phyloP scores from a whole-genome alignment of 2,329 filamentous ascomycete species.

The Paecilomyces niveus region DNA sequence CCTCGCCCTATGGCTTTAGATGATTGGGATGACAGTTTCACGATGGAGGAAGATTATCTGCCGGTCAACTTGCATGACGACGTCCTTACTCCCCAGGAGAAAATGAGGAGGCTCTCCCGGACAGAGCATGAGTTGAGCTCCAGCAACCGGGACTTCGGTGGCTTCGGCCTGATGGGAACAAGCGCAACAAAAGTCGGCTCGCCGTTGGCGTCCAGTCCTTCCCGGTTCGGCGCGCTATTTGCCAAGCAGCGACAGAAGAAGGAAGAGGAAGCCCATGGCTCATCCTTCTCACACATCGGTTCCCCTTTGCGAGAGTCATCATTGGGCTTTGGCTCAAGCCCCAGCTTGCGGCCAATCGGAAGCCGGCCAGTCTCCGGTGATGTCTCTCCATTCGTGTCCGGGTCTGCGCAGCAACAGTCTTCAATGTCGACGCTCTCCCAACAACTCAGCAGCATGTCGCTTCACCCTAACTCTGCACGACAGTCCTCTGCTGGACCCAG shows the following conservation, averaged over 20 bases:
- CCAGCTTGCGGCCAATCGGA: constrained; percentile 45
- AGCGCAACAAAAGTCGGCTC: constrained; percentile 47
- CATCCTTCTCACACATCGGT: constrained; percentile 53
- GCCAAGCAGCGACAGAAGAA: constrained; percentile 46
- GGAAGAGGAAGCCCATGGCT: constrained; percentile 40
- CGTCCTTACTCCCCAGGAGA: constrained; percentile 55
- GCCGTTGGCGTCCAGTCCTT: constrained; percentile 53
- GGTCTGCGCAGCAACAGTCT: constrained; percentile 49
- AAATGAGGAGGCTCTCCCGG: constrained; percentile 52
- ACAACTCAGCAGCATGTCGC: constrained; percentile 41
- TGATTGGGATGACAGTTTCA: constrained; percentile 59
- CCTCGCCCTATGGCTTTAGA: constrained; percentile 46
- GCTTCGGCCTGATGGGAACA: constrained; percentile 44
- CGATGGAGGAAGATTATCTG: constrained; percentile 83
- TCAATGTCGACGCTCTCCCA: constrained; percentile 58
- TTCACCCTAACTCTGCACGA: constrained; percentile 36
- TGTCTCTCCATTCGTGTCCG: constrained; percentile 45
- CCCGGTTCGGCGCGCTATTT: constrained; percentile 55
- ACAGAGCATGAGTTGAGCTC: constrained; percentile 46
- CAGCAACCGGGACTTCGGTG: constrained; percentile 42
- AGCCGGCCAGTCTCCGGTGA: constrained; percentile 42
- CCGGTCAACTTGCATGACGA: constrained; percentile 62
- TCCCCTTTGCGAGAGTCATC: constrained; percentile 59
- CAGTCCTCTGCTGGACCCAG: constrained; percentile 23
- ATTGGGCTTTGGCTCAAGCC: constrained; percentile 43